These are phyloP conservation scores for Aulographum hederae DNA, from an alignment of 2,329 filamentous ascomycete genomes.

Conservation along the genomic window DNA sequence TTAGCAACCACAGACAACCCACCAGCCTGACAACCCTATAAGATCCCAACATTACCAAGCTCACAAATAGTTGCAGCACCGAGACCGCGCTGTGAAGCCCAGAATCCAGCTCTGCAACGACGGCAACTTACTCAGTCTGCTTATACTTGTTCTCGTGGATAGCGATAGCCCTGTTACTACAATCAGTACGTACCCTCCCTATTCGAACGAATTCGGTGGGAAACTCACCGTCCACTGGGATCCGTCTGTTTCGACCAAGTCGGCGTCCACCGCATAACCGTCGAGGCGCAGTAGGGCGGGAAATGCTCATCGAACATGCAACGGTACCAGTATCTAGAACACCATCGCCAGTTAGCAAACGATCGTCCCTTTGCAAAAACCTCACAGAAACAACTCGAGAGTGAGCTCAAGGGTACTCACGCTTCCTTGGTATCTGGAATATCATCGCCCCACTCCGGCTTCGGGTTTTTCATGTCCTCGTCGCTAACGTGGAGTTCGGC, in stretches of 20 bases:
- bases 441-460: slow-evolving; percentile 85
- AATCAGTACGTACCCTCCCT: slow-evolving; percentile 6
- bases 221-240: slow-evolving; percentile 65
- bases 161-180: slow-evolving; percentile 10
- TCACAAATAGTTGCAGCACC: no score
- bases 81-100: no score
- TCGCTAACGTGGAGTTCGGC: slow-evolving; percentile 81
- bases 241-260: slow-evolving; percentile 96
- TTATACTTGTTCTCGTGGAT: slow-evolving; percentile 10
- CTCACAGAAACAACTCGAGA: slow-evolving; percentile 17
- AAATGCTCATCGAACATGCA: slow-evolving; percentile 99
- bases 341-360: no score
- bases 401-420: slow-evolving; percentile 24
- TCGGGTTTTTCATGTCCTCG: slow-evolving; percentile 98
- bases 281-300: slow-evolving; percentile 75
- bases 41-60: no score
- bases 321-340: slow-evolving; percentile 97
- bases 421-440: slow-evolving; percentile 95
- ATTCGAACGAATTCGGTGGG: slow-evolving; percentile 1
- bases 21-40: no score
- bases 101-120: no score
- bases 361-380: no score
- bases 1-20: no score
- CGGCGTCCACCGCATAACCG: slow-evolving; percentile 90
- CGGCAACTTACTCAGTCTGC: no score